Base-by-base conservation (phyloP, 73 alveolate species). In the Paramecium caudatum region DNA sequence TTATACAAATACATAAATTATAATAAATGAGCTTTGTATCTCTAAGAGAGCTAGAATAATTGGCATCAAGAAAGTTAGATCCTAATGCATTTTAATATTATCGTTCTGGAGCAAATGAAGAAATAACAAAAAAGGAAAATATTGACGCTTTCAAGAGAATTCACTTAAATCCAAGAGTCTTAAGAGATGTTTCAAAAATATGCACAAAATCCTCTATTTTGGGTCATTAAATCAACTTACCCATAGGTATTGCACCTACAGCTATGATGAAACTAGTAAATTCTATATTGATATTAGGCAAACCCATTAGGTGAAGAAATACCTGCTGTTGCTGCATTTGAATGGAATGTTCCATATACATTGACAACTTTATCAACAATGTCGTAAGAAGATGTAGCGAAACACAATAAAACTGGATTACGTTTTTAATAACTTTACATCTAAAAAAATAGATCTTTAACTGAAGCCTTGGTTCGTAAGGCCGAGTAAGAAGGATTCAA, bases 221-320 rank as follows among this genome's bases (percentile, higher is more conserved):
- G 90, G 98, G 97, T 8, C 82, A 91, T 25, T 27, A 84, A 37
- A 83, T 95, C 15, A 46, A 92, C 16, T 90, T 94, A n/a, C 98
- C 98, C 2, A 84, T 95, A 5, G 94, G 95, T 32, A 78, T 95
- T 12, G 98, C 98, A 5, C 96, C 98, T 16, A 91, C 96, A 15
- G 97, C 97, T 5, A 93, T 95, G 94, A 90, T 93, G 21, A 92
- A 41, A 65, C 62, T 95, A 55, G 80, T 55, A 55, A 10, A 13
- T 5, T 9, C 9, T 6, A 39, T 55, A 55, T 2, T 55, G 0
- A 27, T 13, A 46, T 10, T 27, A 55, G 95, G 96, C 98, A 30
- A 84, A 94, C 41, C 95, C 94, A 8, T 91, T 84, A n/a, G 98
- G 98, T 34, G 98, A 95, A 45, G 37, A 70, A 36, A 93, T 95